Percentiles rank a stretch among this genome's conserved stretches.
Evolutionary conservation across 1,284 basidiomycete species (phyloP).

Genomic region (Serendipita sp.): DNA sequence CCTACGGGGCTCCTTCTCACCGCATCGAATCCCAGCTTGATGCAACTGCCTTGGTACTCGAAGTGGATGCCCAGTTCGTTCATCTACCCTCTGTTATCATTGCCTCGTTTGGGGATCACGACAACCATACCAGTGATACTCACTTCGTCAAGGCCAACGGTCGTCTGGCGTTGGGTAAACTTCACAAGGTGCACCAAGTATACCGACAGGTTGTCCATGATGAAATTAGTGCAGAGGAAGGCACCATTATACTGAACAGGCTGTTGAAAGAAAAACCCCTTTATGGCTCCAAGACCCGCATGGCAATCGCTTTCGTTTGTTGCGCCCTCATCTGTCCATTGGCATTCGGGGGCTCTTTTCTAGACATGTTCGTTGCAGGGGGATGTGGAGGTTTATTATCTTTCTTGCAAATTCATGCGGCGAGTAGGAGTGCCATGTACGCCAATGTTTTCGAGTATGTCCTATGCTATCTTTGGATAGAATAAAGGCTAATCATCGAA

Average conservation of each 20-base stretch:
- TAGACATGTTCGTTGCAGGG: slow-evolving; percentile 72
- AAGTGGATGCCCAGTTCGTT: slow-evolving; percentile 70
- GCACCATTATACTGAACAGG: slow-evolving; percentile 35
- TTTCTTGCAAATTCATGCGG: slow-evolving; percentile 56
- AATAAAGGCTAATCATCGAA: slow-evolving; percentile 6
- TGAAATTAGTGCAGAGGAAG: slow-evolving; percentile 64
- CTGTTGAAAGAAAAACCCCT: slow-evolving; percentile 40
- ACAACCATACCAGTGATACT: slow-evolving; percentile 63
- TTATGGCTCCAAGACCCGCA: slow-evolving; percentile 44
- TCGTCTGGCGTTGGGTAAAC: slow-evolving; percentile 58
- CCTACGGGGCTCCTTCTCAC: slow-evolving; percentile 57
- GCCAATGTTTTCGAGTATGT: slow-evolving; percentile 81
- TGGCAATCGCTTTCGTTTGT: slow-evolving; percentile 52
- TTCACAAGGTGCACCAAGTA: slow-evolving; percentile 62
- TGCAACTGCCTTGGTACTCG: slow-evolving; percentile 67
- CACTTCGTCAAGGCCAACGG: slow-evolving; percentile 67
- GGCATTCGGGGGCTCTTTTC: slow-evolving; percentile 70
- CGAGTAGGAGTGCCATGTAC: slow-evolving; percentile 60
- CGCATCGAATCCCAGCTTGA: slow-evolving; percentile 53
- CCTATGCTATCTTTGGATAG: slow-evolving; percentile 8
- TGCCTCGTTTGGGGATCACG: slow-evolving; percentile 67
- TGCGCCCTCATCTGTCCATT: slow-evolving; percentile 66
- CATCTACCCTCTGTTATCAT: slow-evolving; percentile 72
- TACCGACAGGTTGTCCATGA: slow-evolving; percentile 74
- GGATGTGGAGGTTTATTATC: slow-evolving; percentile 47